Base-by-base conservation (phyloP, 805 yeast species). In the Hermanozyma aechmeae region DNA sequence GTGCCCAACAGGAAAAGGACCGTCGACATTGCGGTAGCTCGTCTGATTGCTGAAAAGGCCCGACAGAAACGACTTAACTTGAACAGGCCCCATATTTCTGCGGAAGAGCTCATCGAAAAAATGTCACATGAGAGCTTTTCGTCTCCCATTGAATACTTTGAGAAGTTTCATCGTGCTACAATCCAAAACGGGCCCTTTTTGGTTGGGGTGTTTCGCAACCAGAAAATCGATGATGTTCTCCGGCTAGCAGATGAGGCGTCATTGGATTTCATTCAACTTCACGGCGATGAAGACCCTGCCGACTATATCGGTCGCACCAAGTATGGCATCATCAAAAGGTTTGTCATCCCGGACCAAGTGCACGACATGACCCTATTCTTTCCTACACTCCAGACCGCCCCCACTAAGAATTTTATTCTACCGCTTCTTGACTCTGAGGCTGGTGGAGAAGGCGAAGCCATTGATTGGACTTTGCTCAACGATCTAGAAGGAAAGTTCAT, bases 201-300 rank as follows among this genome's bases (percentile, higher is more conserved):
- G 2, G 96, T 86, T 2, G 98, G 97, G 1, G 98, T 89, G 3
- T 85, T 89, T 58, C 64, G 87, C 34, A 84, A 92, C 50, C 96
- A 87, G 51, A 45, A 78, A 0, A 44, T 79, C 3, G 76, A 70
- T 2, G 80, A 78, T 10, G 79, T 89, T 1, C 48, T 62, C 23
- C 32, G 40, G 7, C 43, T 67, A 2, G 65, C 67, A 0, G 38
- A 47, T 2, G 66, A 63, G 6, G 51, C 77, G 11, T 57, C 58
- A 1, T 48, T 86, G 3, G 97, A 92, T 51, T 58, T 84, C 15
- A 80, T 92, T 1, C 98, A 92, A 50, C 56, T 92, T 9, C 98
- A 92, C 51, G 98, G 97, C 1, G 49, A 46, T 25, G 69, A 62
- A 34, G 46, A 54, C 7, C 65, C 73, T 16, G 79, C 78, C 38